Percentiles rank a stretch among this genome's conserved stretches.
These are phyloP conservation scores for Gymnopilus junonius DNA, from an alignment of 768 basidiomycete genomes.

Conservation along the genomic window DNA sequence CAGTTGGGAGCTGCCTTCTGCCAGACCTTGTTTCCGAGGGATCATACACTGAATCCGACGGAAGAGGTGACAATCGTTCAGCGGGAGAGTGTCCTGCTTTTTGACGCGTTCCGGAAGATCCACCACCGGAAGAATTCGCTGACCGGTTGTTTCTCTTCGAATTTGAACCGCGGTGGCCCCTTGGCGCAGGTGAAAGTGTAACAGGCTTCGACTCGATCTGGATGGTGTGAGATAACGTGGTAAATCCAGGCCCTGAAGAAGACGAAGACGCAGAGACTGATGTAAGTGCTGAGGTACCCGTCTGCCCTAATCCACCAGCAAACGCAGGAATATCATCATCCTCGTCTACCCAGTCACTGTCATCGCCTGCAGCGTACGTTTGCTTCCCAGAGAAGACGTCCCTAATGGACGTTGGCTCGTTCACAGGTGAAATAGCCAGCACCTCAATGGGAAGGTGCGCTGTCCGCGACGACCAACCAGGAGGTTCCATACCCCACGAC, in stretches of 20 bases:
- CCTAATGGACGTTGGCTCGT: slow-evolving; percentile 57
- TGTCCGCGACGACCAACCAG: slow-evolving; percentile 78
- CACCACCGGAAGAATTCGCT: slow-evolving; percentile 2
- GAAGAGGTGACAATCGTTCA: slow-evolving; percentile 64
- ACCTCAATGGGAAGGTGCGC: slow-evolving; percentile 78
- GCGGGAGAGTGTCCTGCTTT: slow-evolving; percentile 64
- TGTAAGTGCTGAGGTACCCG: slow-evolving; percentile 38
- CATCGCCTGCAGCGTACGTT: slow-evolving; percentile 61
- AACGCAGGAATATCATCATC: slow-evolving; percentile 78
- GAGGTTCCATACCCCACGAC: slow-evolving; percentile 86
- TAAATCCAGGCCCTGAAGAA: slow-evolving; percentile 3
- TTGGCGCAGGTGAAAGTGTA: slow-evolving; percentile 56
- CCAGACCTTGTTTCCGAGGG: slow-evolving; percentile 54
- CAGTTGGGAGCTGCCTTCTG: slow-evolving; percentile 70
- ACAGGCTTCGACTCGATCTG: slow-evolving; percentile 41
- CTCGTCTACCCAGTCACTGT: slow-evolving; percentile 89
- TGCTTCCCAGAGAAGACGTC: slow-evolving; percentile 82
- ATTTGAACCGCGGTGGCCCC: slow-evolving; percentile 46
- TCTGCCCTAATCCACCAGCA: slow-evolving; percentile 80
- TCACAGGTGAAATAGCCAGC: slow-evolving; percentile 64
- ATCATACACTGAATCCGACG: slow-evolving; percentile 53
- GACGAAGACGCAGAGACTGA: slow-evolving; percentile 10
- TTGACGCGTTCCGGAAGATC: slow-evolving; percentile 30
- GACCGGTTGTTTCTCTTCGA: slow-evolving; percentile 38
- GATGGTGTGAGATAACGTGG: slow-evolving; percentile 13